Evolutionary conservation across 352 stramenopile genomes (phyloP), one percentile per base, ranked within the genome.

Genomic region (Phytophthora cactorum): DNA sequence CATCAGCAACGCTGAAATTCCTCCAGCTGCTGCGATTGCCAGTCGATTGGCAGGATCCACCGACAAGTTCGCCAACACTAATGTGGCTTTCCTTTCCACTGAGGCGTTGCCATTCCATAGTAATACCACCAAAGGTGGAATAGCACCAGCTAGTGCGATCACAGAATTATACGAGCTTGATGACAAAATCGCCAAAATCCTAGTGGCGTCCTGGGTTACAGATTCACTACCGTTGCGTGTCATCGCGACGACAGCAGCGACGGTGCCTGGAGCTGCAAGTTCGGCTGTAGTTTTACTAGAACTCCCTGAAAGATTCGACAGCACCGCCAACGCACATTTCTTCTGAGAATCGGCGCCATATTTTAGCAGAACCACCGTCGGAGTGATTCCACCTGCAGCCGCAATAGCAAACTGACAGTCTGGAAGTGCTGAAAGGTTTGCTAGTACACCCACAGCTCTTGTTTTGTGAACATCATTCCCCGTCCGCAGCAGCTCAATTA

Each of bases 1-100:
- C 43, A 38, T 38, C 41, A 65, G 10, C 29, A 68, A 60, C n/a
- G 39, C 28, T 28, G 34, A 31, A 22, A 73, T 64, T 12, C 59
- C 60, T 6, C 59, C 66, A n/a, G 31, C 60, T 36, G 17, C 39
- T 22, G 45, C 45, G 17, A 72, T 65, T 4, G 34, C n/a, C 7
- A 17, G 28, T 56, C 34, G 29, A 52, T 41, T 52, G 5, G 27
- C 25, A 15, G 10, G 7, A 25, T 50, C 34, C 8, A 39, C 17
- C 9, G 58, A 39, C 43, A 68, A 11, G 22, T 72, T 55, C 4
- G n/a, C 15, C 25, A 72, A 27, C 12, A 38, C 51, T 8, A 29
- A 14, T 5, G 39, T 12, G 28, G 56, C 51, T 22, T 57, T 56
- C 22, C 36, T 34, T 47, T 58, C 51, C n/a, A 28, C 3, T 5